phyloP scores from a whole-genome alignment of 2,329 filamentous ascomycete genomes.

The Aspergillus tubingensis region DNA sequence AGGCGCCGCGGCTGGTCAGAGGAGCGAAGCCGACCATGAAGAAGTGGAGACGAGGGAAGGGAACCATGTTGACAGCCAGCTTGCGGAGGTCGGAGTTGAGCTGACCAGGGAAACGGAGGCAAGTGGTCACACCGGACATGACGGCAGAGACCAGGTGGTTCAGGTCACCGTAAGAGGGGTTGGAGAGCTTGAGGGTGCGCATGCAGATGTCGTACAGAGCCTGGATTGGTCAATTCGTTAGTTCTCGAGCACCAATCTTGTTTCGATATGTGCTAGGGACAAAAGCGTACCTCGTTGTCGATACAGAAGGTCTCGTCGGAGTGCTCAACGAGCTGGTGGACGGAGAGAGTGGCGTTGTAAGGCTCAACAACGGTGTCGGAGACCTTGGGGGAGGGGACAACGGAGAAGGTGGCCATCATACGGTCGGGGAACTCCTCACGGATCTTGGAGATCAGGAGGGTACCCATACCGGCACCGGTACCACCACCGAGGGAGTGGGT shows the following conservation, averaged over 20 bases:
- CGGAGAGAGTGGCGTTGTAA: slow-evolving; percentile 98
- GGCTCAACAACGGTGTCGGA: slow-evolving; percentile 99
- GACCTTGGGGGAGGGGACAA: slow-evolving; percentile 98
- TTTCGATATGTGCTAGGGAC: not conserved
- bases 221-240: slow-evolving; percentile 33
- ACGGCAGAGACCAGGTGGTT: slow-evolving; percentile 99
- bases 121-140: slow-evolving; percentile 99
- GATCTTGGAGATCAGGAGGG: slow-evolving; percentile 99
- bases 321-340: slow-evolving; percentile 99
- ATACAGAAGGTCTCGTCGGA: slow-evolving; percentile 99
- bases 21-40: slow-evolving; percentile 99
- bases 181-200: slow-evolving; percentile 97
- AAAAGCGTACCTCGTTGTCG: slow-evolving; percentile 79
- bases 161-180: slow-evolving; percentile 97
- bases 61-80: slow-evolving; percentile 99
- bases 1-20: slow-evolving; percentile 85
- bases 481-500: slow-evolving; percentile 99
- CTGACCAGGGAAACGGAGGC: slow-evolving; percentile 98
- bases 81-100: slow-evolving; percentile 99
- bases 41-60: slow-evolving; percentile 99
- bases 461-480: slow-evolving; percentile 99
- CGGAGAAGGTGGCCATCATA: slow-evolving; percentile 99
- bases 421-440: slow-evolving; percentile 99
- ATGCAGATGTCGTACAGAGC: slow-evolving; percentile 99
- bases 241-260: slow-evolving; percentile 4